Percentiles rank a stretch among this genome's conserved stretches.
Evolutionary conservation across 495 filamentous ascomycete species (phyloP).

Genomic region (Penicillium dipodomyicola): DNA sequence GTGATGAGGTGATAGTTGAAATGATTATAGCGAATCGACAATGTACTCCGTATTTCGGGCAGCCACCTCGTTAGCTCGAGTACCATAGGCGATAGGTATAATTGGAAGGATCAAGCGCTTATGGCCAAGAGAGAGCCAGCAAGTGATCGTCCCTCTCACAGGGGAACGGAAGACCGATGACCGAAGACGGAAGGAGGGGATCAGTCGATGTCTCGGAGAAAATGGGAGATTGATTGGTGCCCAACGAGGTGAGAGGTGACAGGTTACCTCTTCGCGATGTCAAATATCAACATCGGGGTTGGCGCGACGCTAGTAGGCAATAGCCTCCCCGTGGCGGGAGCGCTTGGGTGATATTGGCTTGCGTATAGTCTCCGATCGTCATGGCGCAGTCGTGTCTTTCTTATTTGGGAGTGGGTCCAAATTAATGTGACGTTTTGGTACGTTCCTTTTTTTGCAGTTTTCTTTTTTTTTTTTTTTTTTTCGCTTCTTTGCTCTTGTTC

Average conservation of each 20-base stretch:
- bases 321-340: constrained; percentile 22
- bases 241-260: constrained; percentile 6
- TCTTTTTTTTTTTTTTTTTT: background rate
- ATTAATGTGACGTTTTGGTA: background rate
- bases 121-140: background rate
- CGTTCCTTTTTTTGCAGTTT: background rate
- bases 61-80: background rate
- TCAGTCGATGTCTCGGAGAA: background rate
- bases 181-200: background rate
- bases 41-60: background rate
- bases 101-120: background rate
- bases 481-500: background rate
- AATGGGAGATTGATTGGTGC: background rate
- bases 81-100: background rate
- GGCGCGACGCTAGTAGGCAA: constrained; percentile 31
- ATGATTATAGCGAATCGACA: background rate
- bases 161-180: background rate
- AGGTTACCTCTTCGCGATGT: constrained; percentile 15
- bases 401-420: background rate
- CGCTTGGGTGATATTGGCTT: constrained; percentile 1
- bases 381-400: constrained; percentile 8
- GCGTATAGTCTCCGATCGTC: constrained; percentile 7
- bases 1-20: background rate
- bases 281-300: constrained; percentile 19
- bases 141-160: background rate